These are phyloP conservation scores for Termitomyces sp. DNA, from an alignment of 768 basidiomycete genomes.

Conservation along the genomic window DNA sequence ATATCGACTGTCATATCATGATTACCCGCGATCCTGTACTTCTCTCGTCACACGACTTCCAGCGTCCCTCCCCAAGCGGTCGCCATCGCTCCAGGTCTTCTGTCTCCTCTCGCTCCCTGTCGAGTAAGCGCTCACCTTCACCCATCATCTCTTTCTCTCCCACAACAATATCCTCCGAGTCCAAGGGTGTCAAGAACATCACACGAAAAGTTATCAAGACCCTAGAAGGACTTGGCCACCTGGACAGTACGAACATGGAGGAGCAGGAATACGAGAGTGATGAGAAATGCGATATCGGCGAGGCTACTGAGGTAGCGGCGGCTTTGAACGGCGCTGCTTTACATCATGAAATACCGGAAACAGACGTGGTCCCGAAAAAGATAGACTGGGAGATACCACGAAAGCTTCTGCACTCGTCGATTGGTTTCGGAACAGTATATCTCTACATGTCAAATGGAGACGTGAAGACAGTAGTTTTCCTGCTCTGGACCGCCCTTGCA, in stretches of 20 bases:
- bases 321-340: slow-evolving; percentile 12
- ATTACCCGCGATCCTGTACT: slow-evolving; percentile 19
- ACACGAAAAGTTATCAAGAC: slow-evolving; percentile 47
- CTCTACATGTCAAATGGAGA: slow-evolving; percentile 52
- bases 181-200: slow-evolving; percentile 43
- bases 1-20: slow-evolving; percentile 13
- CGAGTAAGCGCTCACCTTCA: slow-evolving; percentile 42
- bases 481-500: slow-evolving; percentile 63
- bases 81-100: slow-evolving; percentile 21
- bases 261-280: slow-evolving; percentile 31
- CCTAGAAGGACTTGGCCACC: slow-evolving; percentile 43
- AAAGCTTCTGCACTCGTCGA: slow-evolving; percentile 84
- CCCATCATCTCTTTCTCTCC: slow-evolving; percentile 43
- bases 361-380: slow-evolving; percentile 20
- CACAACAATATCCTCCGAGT: slow-evolving; percentile 29
- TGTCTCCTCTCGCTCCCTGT: slow-evolving; percentile 16
- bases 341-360: slow-evolving; percentile 7
- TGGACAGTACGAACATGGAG: slow-evolving; percentile 30
- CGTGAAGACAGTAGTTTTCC: slow-evolving; percentile 56
- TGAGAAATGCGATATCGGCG: slow-evolving; percentile 24
- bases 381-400: slow-evolving; percentile 91
- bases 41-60: slow-evolving; percentile 17
- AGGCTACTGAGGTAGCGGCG: slow-evolving; percentile 25
- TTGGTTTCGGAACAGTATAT: slow-evolving; percentile 52
- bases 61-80: slow-evolving; percentile 10